These are phyloP conservation scores for Phialophora tarda DNA, from an alignment of 2,329 filamentous ascomycete species.

Conservation along the genomic window DNA sequence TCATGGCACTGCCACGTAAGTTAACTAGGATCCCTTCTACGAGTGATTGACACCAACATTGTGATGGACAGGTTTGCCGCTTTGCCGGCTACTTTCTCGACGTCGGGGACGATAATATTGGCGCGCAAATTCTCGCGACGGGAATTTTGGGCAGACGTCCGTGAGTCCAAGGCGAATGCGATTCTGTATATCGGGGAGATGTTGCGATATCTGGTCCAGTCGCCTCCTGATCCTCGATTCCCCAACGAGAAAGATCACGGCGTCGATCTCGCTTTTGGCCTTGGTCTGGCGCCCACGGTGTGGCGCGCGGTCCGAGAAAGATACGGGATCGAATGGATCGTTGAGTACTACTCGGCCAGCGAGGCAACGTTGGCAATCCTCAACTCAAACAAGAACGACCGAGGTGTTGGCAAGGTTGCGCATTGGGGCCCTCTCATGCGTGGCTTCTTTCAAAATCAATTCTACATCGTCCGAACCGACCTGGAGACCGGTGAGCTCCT, in stretches of 20 bases:
- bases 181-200: slow-evolving; percentile 35
- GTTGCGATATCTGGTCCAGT: slow-evolving; percentile 28
- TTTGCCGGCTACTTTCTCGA: no score
- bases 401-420: slow-evolving; percentile 52
- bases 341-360: slow-evolving; percentile 56
- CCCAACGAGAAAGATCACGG: not conserved
- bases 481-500: slow-evolving; percentile 49
- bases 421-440: slow-evolving; percentile 51
- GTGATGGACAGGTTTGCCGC: no score
- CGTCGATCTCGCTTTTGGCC: not conserved
- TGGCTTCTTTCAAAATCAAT: slow-evolving; percentile 47
- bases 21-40: not conserved
- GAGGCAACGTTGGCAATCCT: slow-evolving; percentile 55
- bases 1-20: slow-evolving; percentile 52
- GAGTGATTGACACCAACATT: no score
- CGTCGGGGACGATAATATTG: no score
- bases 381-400: slow-evolving; percentile 50
- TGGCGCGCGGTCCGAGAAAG: slow-evolving; percentile 38
- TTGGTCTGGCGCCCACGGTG: slow-evolving; percentile 6
- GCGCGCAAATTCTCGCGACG: no score
- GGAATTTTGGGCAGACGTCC: no score
- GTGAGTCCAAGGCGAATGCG: slow-evolving; percentile 9
- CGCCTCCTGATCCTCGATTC: slow-evolving; percentile 8
- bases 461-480: slow-evolving; percentile 52
- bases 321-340: slow-evolving; percentile 52